Percentiles rank a stretch among this genome's conserved stretches.
Conservation (phyloP, 192 early-diverging fungal species). For the Dispira simplex region DNA sequence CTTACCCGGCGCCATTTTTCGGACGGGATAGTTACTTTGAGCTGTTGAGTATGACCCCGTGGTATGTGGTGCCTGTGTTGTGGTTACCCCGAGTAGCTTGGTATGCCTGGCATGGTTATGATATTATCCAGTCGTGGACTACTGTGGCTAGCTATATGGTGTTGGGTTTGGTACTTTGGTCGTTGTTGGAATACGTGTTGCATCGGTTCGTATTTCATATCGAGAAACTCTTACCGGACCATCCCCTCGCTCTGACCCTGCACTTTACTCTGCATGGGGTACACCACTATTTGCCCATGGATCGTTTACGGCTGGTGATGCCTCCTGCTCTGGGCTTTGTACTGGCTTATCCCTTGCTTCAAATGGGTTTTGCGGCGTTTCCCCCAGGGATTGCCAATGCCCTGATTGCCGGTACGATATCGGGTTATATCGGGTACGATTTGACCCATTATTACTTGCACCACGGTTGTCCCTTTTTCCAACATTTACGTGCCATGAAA, state of each 20-base stretch:
- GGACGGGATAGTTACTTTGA: constrained; percentile 54
- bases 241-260: constrained; percentile 47
- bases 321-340: constrained; percentile 62
- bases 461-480: constrained; percentile 59
- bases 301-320: constrained; percentile 91
- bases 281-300: constrained; percentile 95
- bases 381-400: constrained; percentile 47
- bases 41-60: constrained; percentile 75
- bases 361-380: constrained; percentile 35
- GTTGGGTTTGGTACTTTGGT: constrained; percentile 66
- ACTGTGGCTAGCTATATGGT: constrained; percentile 29
- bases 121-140: too few relatives aligned
- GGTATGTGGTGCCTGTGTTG: constrained; percentile 76
- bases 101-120: constrained; percentile 17
- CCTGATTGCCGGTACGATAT: constrained; percentile 51
- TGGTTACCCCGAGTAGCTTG: constrained; percentile 67
- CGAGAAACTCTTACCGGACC: constrained; percentile 76
- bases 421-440: constrained; percentile 88
- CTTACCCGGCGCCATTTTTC: constrained; percentile 71
- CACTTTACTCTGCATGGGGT: constrained; percentile 93
- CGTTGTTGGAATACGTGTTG: constrained; percentile 75
- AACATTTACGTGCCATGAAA: constrained; percentile 76
- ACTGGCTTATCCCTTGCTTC: constrained; percentile 47
- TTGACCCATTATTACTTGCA: constrained; percentile 90
- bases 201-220: constrained; percentile 93